Percentiles rank a stretch among this genome's conserved stretches.
Conservation (phyloP, 164 flowering plant genomes). For the Saururus chinensis region DNA sequence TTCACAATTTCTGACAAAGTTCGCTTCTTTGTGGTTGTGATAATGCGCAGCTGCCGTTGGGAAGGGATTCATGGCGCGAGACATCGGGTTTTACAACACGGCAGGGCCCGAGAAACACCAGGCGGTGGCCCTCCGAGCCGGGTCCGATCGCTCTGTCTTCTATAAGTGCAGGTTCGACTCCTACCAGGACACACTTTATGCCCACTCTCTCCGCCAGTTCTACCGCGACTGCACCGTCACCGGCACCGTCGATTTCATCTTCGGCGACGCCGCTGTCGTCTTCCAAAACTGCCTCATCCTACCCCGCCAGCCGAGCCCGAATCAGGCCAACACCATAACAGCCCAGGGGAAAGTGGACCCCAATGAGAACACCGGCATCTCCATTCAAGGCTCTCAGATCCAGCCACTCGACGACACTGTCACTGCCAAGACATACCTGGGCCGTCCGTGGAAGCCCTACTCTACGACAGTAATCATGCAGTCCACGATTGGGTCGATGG, state of each 20-base stretch:
- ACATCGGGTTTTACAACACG: conserved; percentile 53
- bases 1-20: too few species aligned
- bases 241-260: conserved; percentile 36
- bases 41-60: conserved; percentile 61
- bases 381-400: conserved; percentile 45
- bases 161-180: conserved; percentile 52
- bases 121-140: conserved; percentile 70
- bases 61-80: conserved; percentile 55
- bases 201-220: conserved; percentile 70
- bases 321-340: conserved; percentile 64
- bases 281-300: conserved; percentile 51
- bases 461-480: conserved; percentile 74
- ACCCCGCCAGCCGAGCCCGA: conserved; percentile 50
- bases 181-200: conserved; percentile 23
- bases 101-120: conserved; percentile 75
- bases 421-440: conserved; percentile 49
- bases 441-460: conserved; percentile 78
- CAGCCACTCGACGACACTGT: conserved; percentile 21
- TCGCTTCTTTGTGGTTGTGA: too few species aligned
- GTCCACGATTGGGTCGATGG: conserved; percentile 31
- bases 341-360: conserved; percentile 80
- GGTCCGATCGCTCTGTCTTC: conserved; percentile 53
- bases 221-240: conserved; percentile 59
- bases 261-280: neutral
- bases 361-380: conserved; percentile 60